Percentiles rank a stretch among this genome's conserved stretches.
Conservation (phyloP, 2,329 filamentous ascomycete genomes). For the Intubia oerlemansii region DNA sequence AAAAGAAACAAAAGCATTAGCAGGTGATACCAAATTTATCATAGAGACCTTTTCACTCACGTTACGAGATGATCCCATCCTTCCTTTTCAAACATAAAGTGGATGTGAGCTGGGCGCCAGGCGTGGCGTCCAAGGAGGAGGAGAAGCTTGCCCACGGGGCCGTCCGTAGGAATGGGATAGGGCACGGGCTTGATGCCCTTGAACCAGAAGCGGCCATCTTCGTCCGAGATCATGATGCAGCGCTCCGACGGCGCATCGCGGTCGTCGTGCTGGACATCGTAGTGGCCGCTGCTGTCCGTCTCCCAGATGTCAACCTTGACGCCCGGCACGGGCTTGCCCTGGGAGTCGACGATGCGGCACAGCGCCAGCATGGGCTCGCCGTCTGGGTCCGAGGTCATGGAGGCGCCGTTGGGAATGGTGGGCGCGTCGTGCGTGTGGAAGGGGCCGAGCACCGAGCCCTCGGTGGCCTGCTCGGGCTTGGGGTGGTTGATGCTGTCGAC, state of each 20-base stretch:
- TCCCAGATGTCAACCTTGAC: slow-evolving; percentile 73
- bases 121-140: slow-evolving; percentile 47
- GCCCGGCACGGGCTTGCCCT: slow-evolving; percentile 37
- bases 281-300: slow-evolving; percentile 59
- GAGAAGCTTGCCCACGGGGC: slow-evolving; percentile 58
- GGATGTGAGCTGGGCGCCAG: slow-evolving; percentile 59
- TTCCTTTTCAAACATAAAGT: slow-evolving; percentile 72
- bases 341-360: slow-evolving; percentile 47
- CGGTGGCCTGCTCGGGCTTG: slow-evolving; percentile 46
- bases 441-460: slow-evolving; percentile 62
- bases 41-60: no score
- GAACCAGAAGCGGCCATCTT: slow-evolving; percentile 64
- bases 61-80: slow-evolving; percentile 68
- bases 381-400: slow-evolving; percentile 45
- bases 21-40: no score
- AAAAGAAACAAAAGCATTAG: neutral
- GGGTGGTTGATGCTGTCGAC: slow-evolving; percentile 72
- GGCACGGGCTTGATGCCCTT: slow-evolving; percentile 65
- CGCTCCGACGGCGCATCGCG: slow-evolving; percentile 46
- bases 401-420: slow-evolving; percentile 28
- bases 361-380: slow-evolving; percentile 51
- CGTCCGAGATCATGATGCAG: slow-evolving; percentile 41
- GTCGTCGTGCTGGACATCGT: slow-evolving; percentile 58
- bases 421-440: slow-evolving; percentile 68
- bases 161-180: slow-evolving; percentile 71